Base-by-base conservation (phyloP, 441 rosid species). In the Lepidium campestre region DNA sequence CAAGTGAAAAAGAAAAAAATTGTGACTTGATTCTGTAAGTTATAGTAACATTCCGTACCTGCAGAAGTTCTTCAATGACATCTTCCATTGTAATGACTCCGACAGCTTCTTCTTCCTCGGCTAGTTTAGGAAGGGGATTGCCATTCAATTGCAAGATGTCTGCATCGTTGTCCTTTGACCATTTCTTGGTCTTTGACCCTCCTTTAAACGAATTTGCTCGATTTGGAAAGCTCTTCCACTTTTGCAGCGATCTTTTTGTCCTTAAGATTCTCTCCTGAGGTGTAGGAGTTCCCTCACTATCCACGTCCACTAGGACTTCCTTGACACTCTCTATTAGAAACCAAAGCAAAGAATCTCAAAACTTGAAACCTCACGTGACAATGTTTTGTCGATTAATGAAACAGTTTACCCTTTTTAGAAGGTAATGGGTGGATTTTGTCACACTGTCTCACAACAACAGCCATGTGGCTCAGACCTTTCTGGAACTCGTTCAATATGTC, bases 1-100 rank as follows among this genome's bases (percentile, higher is more conserved):
- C 34, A 12, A 6, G 44, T 31, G 15, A 48, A 19, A 14, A 13
- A 41, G 6, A 25, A n/a, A 3, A 5, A 12, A 3, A 7, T 20
- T 11, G 34, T 1, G 10, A 11, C 29, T 15, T 68, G 37, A 22
- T 13, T 22, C 48, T 13, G 41, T 17, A 42, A 46, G 9, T 35
- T 58, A n/a, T 18, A 11, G 12, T 19, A 40, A 45, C 19, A 70
- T 34, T 42, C 15, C 9, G 50, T 76, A 88, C 98, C 90, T 94
- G 98, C 72, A 94, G 75, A 70, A 91, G 93, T 77, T 94, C 98
- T 79, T 94, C 98, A 57, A 94, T 94, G 75, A 94, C 97, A 80
- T 94, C 99, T 76, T 94, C 98, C 98, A 91, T 94, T 40, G 98
- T 91, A 64, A 94, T 88, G 65, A 94, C 60, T 66, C 97, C 99